Percentiles rank a stretch among this genome's conserved stretches.
phyloP scores from a whole-genome alignment of 2,329 filamentous ascomycete genomes.

The Aspergillus melleus region DNA sequence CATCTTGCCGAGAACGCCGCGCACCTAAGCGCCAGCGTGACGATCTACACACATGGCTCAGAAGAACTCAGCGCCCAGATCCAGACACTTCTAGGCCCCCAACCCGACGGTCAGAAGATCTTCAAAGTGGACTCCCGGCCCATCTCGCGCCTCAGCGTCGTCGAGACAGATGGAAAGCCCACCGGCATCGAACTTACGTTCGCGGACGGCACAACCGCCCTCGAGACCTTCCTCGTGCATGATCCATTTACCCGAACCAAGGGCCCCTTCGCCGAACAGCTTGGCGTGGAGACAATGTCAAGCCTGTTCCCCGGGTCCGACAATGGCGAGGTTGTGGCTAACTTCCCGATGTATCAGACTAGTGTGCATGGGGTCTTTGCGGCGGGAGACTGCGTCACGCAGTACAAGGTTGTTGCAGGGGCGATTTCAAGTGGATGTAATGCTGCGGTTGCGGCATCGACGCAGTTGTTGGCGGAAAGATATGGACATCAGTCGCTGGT shows the following conservation, averaged over 20 bases:
- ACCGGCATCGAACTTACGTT: background rate
- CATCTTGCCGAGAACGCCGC: conserved; percentile 47
- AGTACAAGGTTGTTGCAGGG: conserved; percentile 12
- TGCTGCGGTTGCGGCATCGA: conserved; percentile 1
- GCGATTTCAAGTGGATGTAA: conserved; percentile 11
- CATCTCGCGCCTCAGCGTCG: background rate
- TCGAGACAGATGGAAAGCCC: background rate
- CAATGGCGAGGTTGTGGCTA: background rate
- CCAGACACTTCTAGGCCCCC: background rate
- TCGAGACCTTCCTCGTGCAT: conserved; percentile 5
- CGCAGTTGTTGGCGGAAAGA: background rate
- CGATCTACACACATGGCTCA: conserved; percentile 55
- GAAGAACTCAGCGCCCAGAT: conserved; percentile 24
- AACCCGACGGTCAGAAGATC: background rate
- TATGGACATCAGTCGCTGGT: background rate
- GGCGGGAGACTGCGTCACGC: conserved; percentile 50
- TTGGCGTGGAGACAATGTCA: background rate
- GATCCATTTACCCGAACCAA: background rate
- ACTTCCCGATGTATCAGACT: conserved; percentile 29
- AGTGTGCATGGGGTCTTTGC: conserved; percentile 55
- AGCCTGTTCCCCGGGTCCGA: background rate
- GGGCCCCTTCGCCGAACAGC: background rate
- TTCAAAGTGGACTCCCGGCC: conserved; percentile 3
- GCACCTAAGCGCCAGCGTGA: conserved; percentile 46
- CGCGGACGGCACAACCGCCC: background rate